Conservation (phyloP, 164 flowering plant species). For the Santalum album region DNA sequence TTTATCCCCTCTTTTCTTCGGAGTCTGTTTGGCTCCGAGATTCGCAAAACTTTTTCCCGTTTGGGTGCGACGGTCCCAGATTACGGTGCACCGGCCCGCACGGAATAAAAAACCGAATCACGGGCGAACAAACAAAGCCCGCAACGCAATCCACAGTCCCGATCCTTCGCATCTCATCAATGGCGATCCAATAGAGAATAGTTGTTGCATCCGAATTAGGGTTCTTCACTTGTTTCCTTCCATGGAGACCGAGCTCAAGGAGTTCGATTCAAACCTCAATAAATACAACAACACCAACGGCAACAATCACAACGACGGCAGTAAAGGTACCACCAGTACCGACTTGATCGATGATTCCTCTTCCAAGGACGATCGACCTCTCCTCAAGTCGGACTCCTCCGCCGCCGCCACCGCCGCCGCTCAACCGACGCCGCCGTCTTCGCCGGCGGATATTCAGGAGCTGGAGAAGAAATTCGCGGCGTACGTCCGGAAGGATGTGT, state of each 20-base stretch:
- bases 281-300: neutral
- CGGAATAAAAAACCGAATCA: no score
- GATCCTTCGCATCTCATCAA: neutral
- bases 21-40: no score
- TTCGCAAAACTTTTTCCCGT: no score
- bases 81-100: no score
- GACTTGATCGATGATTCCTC: slow-evolving; percentile 18
- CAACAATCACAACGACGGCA: neutral
- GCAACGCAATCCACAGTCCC: neutral
- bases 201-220: no score
- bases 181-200: neutral
- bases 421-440: neutral
- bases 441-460: slow-evolving; percentile 30
- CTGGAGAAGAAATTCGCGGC: slow-evolving; percentile 80
- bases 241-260: slow-evolving; percentile 51
- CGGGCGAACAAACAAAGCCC: no score
- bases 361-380: slow-evolving; percentile 49
- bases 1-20: no score
- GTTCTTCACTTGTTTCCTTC: neutral
- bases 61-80: no score
- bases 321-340: neutral
- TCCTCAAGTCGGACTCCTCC: slow-evolving; percentile 34
- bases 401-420: slow-evolving; percentile 1
- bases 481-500: slow-evolving; percentile 65
- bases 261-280: slow-evolving; percentile 10